Conservation (phyloP, 345 rosid genomes). For the Bruguiera sexangula region DNA sequence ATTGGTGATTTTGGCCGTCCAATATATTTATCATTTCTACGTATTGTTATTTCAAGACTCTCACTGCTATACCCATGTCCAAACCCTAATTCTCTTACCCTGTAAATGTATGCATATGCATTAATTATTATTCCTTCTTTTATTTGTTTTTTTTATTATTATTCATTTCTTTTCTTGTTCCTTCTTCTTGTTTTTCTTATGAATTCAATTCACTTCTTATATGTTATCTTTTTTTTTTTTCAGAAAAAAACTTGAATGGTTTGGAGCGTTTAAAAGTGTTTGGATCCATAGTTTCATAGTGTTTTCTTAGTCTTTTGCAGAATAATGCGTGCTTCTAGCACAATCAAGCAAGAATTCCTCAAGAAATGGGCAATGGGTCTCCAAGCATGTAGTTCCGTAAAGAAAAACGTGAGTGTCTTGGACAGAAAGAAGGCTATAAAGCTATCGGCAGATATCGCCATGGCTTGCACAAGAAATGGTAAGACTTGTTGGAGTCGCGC, state of each 20-base stretch:
- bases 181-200: too few relatives aligned
- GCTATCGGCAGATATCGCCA: conserved; percentile 79
- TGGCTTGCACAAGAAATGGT: conserved; percentile 70
- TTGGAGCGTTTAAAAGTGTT: neutral
- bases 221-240: neutral
- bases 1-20: neutral
- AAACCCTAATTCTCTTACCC: neutral
- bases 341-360: conserved; percentile 60
- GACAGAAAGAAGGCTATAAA: conserved; percentile 76
- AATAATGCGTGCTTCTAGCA: conserved; percentile 41
- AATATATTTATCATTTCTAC: neutral
- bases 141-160: too few relatives aligned
- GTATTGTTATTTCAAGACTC: neutral
- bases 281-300: conserved; percentile 6
- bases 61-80: neutral
- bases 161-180: too few relatives aligned
- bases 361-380: conserved; percentile 80
- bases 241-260: neutral
- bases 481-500: conserved; percentile 81
- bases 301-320: conserved; percentile 14
- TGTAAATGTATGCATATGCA: neutral
- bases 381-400: conserved; percentile 35
- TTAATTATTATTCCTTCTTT: too few relatives aligned
- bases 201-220: neutral
- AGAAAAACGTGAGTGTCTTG: conserved; percentile 41